Evolutionary conservation across 257 asterid species (phyloP).

Genomic region (Solanum sitiens): DNA sequence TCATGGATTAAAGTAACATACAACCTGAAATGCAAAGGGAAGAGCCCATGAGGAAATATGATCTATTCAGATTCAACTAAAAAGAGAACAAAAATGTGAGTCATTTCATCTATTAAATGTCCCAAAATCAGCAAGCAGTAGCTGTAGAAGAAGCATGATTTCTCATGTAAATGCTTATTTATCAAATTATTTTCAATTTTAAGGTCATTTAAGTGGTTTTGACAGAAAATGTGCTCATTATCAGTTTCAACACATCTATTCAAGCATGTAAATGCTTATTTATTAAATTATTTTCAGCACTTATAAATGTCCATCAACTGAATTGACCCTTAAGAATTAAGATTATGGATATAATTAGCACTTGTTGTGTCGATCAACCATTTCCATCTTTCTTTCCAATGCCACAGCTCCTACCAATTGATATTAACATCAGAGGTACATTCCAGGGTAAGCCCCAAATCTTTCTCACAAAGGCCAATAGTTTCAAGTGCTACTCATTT

Average conservation of each 20-base stretch:
- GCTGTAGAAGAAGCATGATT: background rate
- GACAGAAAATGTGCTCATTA: background rate
- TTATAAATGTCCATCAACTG: background rate
- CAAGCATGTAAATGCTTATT: background rate
- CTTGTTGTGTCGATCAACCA: background rate
- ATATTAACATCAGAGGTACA: background rate
- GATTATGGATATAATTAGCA: background rate
- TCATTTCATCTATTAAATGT: background rate
- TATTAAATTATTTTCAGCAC: background rate
- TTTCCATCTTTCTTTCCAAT: background rate
- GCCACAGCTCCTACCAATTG: background rate
- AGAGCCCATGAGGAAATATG: background rate
- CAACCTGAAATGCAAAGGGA: constrained; percentile 33
- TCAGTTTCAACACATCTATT: background rate
- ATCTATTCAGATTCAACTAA: background rate
- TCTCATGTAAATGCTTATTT: background rate
- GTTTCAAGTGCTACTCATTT: background rate
- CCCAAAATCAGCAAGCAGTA: background rate
- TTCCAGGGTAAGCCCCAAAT: background rate
- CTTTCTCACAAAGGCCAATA: background rate
- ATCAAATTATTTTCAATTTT: background rate
- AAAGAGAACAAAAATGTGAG: background rate
- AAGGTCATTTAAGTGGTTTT: background rate
- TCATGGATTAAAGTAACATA: constrained; percentile 34
- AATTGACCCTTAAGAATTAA: background rate